Evolutionary conservation across 306 rosid species (phyloP), one percentile per base, ranked within the genome.

Genomic region (Sesbania bispinosa): DNA sequence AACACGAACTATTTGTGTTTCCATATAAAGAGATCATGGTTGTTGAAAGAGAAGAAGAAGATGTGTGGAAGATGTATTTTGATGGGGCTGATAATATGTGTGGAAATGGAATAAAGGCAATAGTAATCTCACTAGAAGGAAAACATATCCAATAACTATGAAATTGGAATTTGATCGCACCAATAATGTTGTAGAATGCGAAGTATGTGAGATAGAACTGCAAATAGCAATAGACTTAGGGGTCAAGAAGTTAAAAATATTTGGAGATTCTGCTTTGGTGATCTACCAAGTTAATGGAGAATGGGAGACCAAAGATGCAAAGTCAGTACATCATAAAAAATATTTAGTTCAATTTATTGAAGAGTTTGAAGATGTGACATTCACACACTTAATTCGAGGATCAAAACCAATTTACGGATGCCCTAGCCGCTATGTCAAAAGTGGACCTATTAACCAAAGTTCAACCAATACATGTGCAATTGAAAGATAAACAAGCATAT

Each of bases 1-100:
- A 6, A 0, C 1, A 5, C 2, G n/a, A n/a, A n/a, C n/a, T 2
- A 35, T 10, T 2, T 1, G 0, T 2, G 1, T n/a, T n/a, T 14
- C 20, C 50, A 3, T 1, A 4, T 13, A 1, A 43, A 3, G 19
- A 1, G 19, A 43, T 43, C 3, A 2, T 11, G 50, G 3, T 3
- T 1, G 19, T 4, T 0, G 15, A 14, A 1, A n/a, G n/a, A n/a
- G 7, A 35, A 5, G 50, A 14, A 0, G 20, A 3, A 1, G 11
- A 41, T 7, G n/a, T 1, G 10, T 41, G 15, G 46, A 1, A 41
- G 4, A 41, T 41, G 1, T 29, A 29, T 6, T 29, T 29, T 29
- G 33, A 29, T 2, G 33, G 33, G 5, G 33, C 33, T 3, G 46
- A 10, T 2, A n/a, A 41, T 10, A 11, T 41, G n/a, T 11, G 10